Percentiles rank a stretch among this genome's conserved stretches.
phyloP scores from a whole-genome alignment of 495 filamentous ascomycete genomes.

The Chaetomium tenue region DNA sequence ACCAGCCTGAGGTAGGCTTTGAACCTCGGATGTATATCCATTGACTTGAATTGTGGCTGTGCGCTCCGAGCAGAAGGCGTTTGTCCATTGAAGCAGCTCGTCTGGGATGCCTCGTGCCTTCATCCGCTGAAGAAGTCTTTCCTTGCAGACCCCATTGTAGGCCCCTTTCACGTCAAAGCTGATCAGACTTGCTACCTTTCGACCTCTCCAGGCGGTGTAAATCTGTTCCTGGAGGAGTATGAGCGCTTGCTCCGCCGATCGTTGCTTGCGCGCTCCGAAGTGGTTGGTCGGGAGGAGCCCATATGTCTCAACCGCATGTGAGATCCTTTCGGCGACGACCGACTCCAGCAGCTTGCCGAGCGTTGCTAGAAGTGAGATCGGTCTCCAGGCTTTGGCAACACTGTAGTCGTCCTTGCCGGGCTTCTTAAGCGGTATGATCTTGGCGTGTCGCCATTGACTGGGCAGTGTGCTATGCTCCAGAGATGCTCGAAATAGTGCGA shows the following conservation, averaged over 20 bases:
- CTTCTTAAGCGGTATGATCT: slow-evolving; percentile 10
- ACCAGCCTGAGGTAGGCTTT: not conserved
- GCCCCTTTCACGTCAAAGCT: slow-evolving; percentile 17
- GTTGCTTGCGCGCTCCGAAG: not conserved
- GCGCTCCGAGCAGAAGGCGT: not conserved
- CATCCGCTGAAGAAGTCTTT: slow-evolving; percentile 8
- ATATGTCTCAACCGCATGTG: not conserved
- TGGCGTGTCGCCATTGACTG: slow-evolving; percentile 1
- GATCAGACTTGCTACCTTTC: slow-evolving; percentile 11
- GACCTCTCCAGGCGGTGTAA: slow-evolving; percentile 14
- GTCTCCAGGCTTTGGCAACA: slow-evolving; percentile 12
- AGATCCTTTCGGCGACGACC: not conserved
- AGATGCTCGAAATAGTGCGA: slow-evolving; percentile 6
- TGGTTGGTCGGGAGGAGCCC: not conserved
- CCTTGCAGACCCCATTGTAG: slow-evolving; percentile 15
- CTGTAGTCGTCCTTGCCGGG: slow-evolving; percentile 11
- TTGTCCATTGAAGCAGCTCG: not conserved
- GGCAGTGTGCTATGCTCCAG: slow-evolving; percentile 11
- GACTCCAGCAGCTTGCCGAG: not conserved
- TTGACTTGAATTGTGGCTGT: not conserved
- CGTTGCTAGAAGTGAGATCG: not conserved
- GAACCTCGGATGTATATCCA: not conserved
- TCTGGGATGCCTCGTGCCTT: slow-evolving; percentile 11
- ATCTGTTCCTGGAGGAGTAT: slow-evolving; percentile 14
- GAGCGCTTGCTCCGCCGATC: slow-evolving; percentile 2